Base-by-base conservation (phyloP, 1,139 yeast species). In the Hansenula anomala region DNA sequence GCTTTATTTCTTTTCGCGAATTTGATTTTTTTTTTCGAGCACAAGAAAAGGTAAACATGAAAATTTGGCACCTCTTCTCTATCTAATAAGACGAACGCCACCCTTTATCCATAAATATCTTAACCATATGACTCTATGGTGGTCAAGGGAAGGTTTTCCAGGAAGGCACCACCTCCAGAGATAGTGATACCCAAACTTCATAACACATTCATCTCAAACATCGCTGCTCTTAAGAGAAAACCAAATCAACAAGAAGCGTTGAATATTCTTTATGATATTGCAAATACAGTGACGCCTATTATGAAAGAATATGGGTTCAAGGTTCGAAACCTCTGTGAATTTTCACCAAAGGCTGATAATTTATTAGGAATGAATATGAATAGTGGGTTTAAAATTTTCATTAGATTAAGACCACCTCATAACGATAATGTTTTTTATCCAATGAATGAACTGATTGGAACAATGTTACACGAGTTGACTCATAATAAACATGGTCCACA, bases 341-440 rank as follows among this genome's bases (percentile, higher is more conserved):
- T 92, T 76, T 84, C 67, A 49, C 97, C 97, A n/a, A 80, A 74
- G 47, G 71, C 76, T 52, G 67, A 73, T 2, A 64, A 72, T 28
- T 61, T 92, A 25, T 64, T 90, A 14, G 97, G 98, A 0, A 61
- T 89, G 44, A 92, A 92, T 60, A 89, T 88, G n/a, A 87, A 88
- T 54, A 64, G 64, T n/a, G 97, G 97, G 1, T 69, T 67, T 45
- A 85, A 84, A 59, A 80, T 92, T 17, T 71, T 84, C 59, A 55
- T 92, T 11, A 61, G 97, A 41, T 65, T 92, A 34, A 65, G 97
- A 40, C 73, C 73, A 32, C 75, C 78, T 17, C 60, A 67, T 19
- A 75, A 83, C 54, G 75, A 74, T 28, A 54, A 64, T 24, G 64
- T 62, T 60, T 89, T 90, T 55, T 61, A 79, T 20, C 82, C 90